Conservation (phyloP, 2,329 filamentous ascomycete species). For the Apiospora marii region DNA sequence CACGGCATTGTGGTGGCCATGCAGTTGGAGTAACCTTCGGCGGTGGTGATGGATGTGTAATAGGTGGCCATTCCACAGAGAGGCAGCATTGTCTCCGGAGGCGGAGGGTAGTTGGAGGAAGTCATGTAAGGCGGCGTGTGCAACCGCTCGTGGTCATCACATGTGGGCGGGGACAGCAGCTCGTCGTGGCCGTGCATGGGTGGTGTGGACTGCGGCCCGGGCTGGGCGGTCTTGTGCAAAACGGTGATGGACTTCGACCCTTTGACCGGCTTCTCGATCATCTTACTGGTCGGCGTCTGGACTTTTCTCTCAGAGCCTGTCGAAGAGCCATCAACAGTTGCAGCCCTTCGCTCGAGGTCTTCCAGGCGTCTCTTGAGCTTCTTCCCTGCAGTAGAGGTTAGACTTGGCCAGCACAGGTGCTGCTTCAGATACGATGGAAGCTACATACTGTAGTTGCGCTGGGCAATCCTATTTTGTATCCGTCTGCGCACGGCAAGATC, state of each 20-base stretch:
- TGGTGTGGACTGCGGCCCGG: conserved; percentile 65
- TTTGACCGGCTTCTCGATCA: conserved; percentile 56
- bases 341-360: conserved; percentile 82
- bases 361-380: too few species aligned
- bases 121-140: conserved; percentile 75
- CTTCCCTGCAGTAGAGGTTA: conserved; percentile 68
- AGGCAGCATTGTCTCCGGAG: conserved; percentile 66
- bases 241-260: conserved; percentile 42
- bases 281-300: conserved; percentile 43
- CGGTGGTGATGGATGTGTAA: conserved; percentile 60
- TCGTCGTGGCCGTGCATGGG: conserved; percentile 75
- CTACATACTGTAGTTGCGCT: conserved; percentile 88
- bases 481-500: conserved; percentile 91
- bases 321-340: conserved; percentile 55
- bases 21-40: conserved; percentile 64
- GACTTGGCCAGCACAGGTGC: conserved; percentile 20
- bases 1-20: conserved; percentile 62
- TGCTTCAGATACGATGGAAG: conserved; percentile 1
- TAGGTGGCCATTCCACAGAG: conserved; percentile 62
- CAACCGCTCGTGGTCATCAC: conserved; percentile 73
- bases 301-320: conserved; percentile 50
- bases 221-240: conserved; percentile 47
- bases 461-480: conserved; percentile 97
- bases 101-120: conserved; percentile 72
- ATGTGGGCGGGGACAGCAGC: conserved; percentile 65